Percentiles rank a stretch among this genome's conserved stretches.
phyloP scores from a whole-genome alignment of 352 stramenopile species.

The Thalassiosira exigua region DNA sequence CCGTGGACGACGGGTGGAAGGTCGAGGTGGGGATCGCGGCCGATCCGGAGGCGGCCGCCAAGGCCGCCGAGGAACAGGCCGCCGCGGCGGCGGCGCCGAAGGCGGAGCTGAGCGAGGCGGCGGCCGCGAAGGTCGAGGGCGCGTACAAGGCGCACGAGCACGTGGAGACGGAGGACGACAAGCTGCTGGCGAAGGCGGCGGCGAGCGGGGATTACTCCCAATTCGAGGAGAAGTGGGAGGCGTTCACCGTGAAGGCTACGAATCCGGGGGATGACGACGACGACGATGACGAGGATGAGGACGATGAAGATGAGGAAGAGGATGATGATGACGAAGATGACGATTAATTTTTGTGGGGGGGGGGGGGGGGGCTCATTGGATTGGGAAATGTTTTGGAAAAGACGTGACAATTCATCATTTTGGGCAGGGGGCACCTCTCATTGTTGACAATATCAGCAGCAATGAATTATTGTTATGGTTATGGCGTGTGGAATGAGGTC shows the following conservation, averaged over 20 bases:
- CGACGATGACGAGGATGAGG: too few species aligned
- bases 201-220: slow-evolving; percentile 39
- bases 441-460: too few species aligned
- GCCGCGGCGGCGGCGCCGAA: slow-evolving; percentile 1
- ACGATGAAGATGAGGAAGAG: too few species aligned
- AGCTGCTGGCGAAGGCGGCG: slow-evolving; percentile 36
- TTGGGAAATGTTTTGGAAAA: too few species aligned
- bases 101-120: slow-evolving; percentile 6
- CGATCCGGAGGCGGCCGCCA: slow-evolving; percentile 33
- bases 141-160: slow-evolving; percentile 41
- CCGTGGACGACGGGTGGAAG: slow-evolving; percentile 65
- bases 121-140: slow-evolving; percentile 29
- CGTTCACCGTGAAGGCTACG: slow-evolving; percentile 36
- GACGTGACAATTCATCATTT: too few species aligned
- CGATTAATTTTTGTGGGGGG: too few species aligned
- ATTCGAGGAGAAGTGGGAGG: slow-evolving; percentile 58
- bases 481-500: too few species aligned
- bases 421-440: too few species aligned
- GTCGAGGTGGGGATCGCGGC: slow-evolving; percentile 47
- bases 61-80: not conserved
- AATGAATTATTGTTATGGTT: too few species aligned
- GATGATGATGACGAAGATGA: too few species aligned
- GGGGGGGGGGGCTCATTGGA: too few species aligned
- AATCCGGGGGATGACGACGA: slow-evolving; percentile 50
- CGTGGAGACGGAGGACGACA: slow-evolving; percentile 40